Evolutionary conservation across 2,329 filamentous ascomycete species (phyloP), one percentile per base, ranked within the genome.

Genomic region (Epichloe sp.): DNA sequence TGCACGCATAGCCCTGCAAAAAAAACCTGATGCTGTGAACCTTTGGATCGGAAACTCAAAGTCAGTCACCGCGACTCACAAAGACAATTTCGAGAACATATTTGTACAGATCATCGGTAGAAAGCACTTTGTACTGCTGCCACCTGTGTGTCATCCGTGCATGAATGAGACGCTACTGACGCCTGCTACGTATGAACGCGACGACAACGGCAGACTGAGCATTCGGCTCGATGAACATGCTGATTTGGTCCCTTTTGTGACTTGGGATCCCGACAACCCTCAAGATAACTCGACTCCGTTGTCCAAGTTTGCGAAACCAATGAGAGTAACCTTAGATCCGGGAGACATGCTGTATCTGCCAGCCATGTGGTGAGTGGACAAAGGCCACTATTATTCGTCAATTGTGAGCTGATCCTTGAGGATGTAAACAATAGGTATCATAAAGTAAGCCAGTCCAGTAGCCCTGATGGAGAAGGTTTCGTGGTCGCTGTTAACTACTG

Each of bases 281-380:
- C 63, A 62, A 0, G 53, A 61, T 14, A 69, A 73, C 44, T 56
- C 73, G 0, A 85, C 83, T 1, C 58, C 58, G 1, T 85, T 83
- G 58, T 86, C 83, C 1, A 59, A 66, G 37, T 68, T 82, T 11
- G 79, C 79, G 0, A 67, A 68, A 46, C 82, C 85, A 6, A 58
- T 88, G 55, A 71, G 76, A n/a, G 80, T 90, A 1, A 85, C 82
- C 0, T 66, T 93, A 3, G 65, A 82, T 1, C 76, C 81, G 10
- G 86, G 86, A 0, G 87, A 93, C 62, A 87, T 93, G 81, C 65
- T 93, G 15, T 93, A 93, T 66, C 69, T 93, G 34, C 87, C 87
- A 6, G 82, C 85, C 5, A 78, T 90, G 73, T 93, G 87, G 87
- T 86, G 55, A 63, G 74, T 63, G 26, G 2, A 17, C 34, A 40